These are phyloP conservation scores for Pisolithus albus DNA, from an alignment of 768 basidiomycete genomes.

Conservation along the genomic window DNA sequence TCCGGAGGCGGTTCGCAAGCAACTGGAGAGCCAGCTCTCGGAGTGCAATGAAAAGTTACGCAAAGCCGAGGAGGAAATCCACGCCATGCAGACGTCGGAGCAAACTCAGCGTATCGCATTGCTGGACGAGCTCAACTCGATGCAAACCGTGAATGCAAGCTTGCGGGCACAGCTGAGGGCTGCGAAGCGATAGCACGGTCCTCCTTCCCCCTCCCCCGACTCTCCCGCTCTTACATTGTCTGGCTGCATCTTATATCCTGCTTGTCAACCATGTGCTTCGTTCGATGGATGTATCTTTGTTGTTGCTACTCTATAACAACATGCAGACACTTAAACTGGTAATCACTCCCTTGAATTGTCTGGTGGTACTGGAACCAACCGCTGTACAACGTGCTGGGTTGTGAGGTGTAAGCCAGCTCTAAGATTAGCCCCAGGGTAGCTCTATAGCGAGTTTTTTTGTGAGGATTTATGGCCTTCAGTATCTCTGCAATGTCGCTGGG, in stretches of 20 bases:
- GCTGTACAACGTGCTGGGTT: too few relatives aligned
- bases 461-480: too few relatives aligned
- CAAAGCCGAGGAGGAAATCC: conserved; percentile 60
- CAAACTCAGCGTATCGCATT: conserved; percentile 78
- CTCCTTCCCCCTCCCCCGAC: too few relatives aligned
- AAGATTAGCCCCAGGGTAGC: too few relatives aligned
- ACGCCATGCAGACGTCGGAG: conserved; percentile 61
- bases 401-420: too few relatives aligned
- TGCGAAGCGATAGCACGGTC: conserved; percentile 29
- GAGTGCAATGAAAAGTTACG: conserved; percentile 57
- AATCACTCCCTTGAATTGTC: too few relatives aligned
- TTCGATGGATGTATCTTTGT: conserved; percentile 26
- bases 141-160: conserved; percentile 72
- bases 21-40: conserved; percentile 57
- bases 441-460: too few relatives aligned
- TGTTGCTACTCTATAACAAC: too few relatives aligned
- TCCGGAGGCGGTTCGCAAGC: conserved; percentile 45
- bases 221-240: background rate
- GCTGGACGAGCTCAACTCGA: conserved; percentile 80
- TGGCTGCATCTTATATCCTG: conserved; percentile 36
- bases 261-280: conserved; percentile 34
- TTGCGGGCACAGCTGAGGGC: conserved; percentile 67
- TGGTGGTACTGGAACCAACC: too few relatives aligned
- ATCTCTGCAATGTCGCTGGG: too few relatives aligned
- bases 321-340: too few relatives aligned